Percentiles rank a stretch among this genome's conserved stretches.
Evolutionary conservation across 2,329 filamentous ascomycete genomes (phyloP).

Genomic region (Fusarium coffeatum): DNA sequence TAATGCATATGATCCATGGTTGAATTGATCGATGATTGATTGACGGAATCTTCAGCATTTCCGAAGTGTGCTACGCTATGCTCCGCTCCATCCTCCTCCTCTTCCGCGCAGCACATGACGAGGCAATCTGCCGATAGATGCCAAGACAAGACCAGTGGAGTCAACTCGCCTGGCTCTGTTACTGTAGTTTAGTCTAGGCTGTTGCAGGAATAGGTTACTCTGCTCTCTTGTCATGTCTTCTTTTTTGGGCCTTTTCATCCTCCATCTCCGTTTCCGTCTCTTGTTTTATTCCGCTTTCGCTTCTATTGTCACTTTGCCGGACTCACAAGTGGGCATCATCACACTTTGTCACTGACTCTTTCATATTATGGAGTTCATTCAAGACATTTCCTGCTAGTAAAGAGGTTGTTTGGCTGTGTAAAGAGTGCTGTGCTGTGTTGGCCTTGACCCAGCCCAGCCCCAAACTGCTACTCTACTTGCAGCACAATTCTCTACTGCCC

Average conservation of each 20-base stretch:
- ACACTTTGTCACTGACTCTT: not conserved
- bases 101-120: slow-evolving; percentile 19
- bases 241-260: slow-evolving; percentile 26
- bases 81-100: slow-evolving; percentile 23
- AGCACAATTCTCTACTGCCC: not conserved
- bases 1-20: not conserved
- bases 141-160: slow-evolving; percentile 30
- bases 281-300: slow-evolving; percentile 15
- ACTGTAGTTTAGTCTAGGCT: slow-evolving; percentile 5
- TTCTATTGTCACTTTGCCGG: slow-evolving; percentile 3
- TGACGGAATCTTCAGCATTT: slow-evolving; percentile 24
- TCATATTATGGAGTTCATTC: not conserved
- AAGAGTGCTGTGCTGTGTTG: not conserved
- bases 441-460: slow-evolving; percentile 15
- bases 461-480: not conserved
- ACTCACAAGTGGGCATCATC: not conserved
- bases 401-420: slow-evolving; percentile 7
- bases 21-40: not conserved
- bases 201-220: slow-evolving; percentile 22
- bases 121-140: slow-evolving; percentile 32
- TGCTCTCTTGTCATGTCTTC: slow-evolving; percentile 25
- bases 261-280: slow-evolving; percentile 31
- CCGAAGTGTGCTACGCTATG: not conserved
- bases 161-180: slow-evolving; percentile 3
- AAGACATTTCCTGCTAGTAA: not conserved